Conservation (phyloP, 306 rosid genomes). For the Fragaria ananassa region DNA sequence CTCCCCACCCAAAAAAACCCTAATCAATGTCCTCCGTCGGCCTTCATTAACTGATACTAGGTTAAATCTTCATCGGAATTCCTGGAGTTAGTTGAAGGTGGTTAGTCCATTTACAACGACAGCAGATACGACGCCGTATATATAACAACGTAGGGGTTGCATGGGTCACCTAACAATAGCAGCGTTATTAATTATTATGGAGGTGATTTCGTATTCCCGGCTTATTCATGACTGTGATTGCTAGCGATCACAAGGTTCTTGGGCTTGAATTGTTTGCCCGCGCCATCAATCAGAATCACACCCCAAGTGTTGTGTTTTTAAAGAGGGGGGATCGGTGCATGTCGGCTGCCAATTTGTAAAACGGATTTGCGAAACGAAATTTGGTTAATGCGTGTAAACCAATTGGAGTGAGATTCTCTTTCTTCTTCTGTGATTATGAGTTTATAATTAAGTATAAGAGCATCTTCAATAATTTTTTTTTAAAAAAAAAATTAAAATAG, state of each 20-base stretch:
- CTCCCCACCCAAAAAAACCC: not conserved
- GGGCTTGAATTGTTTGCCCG: not conserved
- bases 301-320: not conserved
- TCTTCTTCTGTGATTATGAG: not conserved
- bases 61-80: constrained; percentile 2
- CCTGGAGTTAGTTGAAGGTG: not conserved
- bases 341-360: not conserved
- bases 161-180: not conserved
- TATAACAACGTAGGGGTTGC: not conserved
- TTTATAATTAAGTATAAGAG: too few species aligned
- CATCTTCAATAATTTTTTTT: too few species aligned
- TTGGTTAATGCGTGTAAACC: not conserved
- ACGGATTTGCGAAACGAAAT: not conserved
- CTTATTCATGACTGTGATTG: not conserved
- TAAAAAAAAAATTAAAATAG: too few species aligned
- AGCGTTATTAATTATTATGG: not conserved
- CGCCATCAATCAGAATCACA: constrained; percentile 1
- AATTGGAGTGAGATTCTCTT: not conserved
- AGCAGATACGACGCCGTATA: not conserved
- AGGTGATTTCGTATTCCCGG: not conserved
- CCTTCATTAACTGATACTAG: not conserved
- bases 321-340: not conserved
- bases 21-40: not conserved
- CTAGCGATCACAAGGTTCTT: not conserved
- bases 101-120: not conserved